A percentile compares a stretch with the other conserved stretches of the same genome.
Evolutionary conservation across 805 yeast species (phyloP).

Genomic region (Brettanomyces bruxellensis): DNA sequence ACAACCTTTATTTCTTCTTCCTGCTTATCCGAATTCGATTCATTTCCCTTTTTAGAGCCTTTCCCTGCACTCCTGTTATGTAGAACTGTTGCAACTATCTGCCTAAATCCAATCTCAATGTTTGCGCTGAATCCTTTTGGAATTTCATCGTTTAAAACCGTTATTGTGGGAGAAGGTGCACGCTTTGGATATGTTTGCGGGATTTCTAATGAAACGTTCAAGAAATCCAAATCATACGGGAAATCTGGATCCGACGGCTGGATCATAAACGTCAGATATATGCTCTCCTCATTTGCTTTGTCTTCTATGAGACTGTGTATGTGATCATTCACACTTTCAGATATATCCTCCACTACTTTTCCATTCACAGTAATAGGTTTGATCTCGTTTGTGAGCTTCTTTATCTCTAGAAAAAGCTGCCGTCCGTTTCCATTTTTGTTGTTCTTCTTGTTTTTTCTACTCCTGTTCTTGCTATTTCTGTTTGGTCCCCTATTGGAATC

Average conservation of each 20-base stretch:
- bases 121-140: conserved; percentile 62
- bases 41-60: conserved; percentile 1
- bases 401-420: conserved; percentile 14
- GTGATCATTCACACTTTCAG: conserved; percentile 12
- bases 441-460: neutral
- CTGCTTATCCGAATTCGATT: conserved; percentile 4
- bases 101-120: conserved; percentile 54
- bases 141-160: conserved; percentile 56
- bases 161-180: conserved; percentile 37
- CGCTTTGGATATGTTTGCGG: conserved; percentile 46
- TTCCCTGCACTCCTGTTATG: conserved; percentile 13
- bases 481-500: conserved; percentile 3
- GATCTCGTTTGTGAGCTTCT: conserved; percentile 11
- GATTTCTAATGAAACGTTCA: conserved; percentile 43
- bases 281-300: conserved; percentile 9
- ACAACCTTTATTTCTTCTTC: conserved; percentile 25
- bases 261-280: conserved; percentile 36
- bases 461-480: neutral
- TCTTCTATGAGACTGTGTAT: conserved; percentile 9
- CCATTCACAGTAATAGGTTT: conserved; percentile 25
- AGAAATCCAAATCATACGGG: conserved; percentile 50
- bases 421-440: neutral
- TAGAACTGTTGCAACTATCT: conserved; percentile 33
- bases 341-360: conserved; percentile 12
- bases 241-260: conserved; percentile 66